A percentile compares a stretch with the other conserved stretches of the same genome.
Conservation (phyloP, 805 yeast species). For the Cyberlindnera saturnus region DNA sequence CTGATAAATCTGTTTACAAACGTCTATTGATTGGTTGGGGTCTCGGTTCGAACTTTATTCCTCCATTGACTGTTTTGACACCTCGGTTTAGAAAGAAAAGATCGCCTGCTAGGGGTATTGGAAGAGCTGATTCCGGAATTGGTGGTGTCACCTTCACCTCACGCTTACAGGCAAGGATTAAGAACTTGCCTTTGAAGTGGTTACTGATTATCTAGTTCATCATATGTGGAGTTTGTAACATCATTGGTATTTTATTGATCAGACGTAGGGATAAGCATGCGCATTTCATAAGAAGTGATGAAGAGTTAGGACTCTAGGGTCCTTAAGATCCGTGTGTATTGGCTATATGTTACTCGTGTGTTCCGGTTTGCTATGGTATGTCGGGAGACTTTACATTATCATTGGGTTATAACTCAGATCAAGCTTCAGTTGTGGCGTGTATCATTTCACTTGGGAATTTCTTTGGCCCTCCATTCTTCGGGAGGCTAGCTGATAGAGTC, state of each 20-base stretch:
- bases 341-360: constrained; percentile 21
- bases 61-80: constrained; percentile 54
- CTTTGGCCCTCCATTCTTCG: constrained; percentile 51
- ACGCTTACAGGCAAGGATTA: constrained; percentile 30
- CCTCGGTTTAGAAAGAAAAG: constrained; percentile 66
- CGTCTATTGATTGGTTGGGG: constrained; percentile 53
- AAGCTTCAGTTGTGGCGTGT: constrained; percentile 55
- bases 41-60: constrained; percentile 47
- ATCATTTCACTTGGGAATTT: constrained; percentile 54
- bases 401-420: constrained; percentile 46
- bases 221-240: constrained; percentile 29
- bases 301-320: constrained; percentile 36
- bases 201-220: constrained; percentile 32
- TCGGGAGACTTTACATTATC: constrained; percentile 51
- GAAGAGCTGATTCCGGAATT: constrained; percentile 36
- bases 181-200: constrained; percentile 25
- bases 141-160: constrained; percentile 39
- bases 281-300: constrained; percentile 24
- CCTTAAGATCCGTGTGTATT: constrained; percentile 34
- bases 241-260: constrained; percentile 29
- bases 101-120: constrained; percentile 38
- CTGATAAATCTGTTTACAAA: constrained; percentile 65
- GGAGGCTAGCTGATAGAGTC: constrained; percentile 40
- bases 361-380: too few species aligned
- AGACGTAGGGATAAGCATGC: constrained; percentile 33